phyloP scores from a whole-genome alignment of 495 filamentous ascomycete species.

The Bacidia gigantensis region DNA sequence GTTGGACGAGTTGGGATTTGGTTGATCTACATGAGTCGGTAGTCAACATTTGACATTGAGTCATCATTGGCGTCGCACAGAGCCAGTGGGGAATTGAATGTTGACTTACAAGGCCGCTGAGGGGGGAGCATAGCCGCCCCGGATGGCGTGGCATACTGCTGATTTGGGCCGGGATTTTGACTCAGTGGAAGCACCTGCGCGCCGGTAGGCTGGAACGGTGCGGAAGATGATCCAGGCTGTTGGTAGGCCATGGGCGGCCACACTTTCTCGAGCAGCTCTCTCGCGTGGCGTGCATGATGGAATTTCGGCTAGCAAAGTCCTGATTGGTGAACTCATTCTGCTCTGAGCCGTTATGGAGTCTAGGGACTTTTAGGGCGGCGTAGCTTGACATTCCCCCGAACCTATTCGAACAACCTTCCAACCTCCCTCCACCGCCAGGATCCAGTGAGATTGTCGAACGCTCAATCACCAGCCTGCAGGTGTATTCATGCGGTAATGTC shows the following conservation, averaged over 20 bases:
- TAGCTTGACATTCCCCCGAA: background rate
- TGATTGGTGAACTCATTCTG: background rate
- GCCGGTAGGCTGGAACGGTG: background rate
- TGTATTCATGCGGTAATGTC: background rate
- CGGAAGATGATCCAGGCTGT: background rate
- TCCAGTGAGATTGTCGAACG: no score
- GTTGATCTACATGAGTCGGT: background rate
- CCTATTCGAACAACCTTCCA: background rate
- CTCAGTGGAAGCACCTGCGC: background rate
- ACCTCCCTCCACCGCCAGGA: no score
- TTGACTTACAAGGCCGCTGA: slow-evolving; percentile 4
- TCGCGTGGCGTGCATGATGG: slow-evolving; percentile 8
- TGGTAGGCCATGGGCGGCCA: slow-evolving; percentile 7
- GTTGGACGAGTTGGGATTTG: background rate
- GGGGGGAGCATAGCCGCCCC: slow-evolving; percentile 3
- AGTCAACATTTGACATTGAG: background rate
- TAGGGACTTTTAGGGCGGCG: background rate
- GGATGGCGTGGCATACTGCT: slow-evolving; percentile 1
- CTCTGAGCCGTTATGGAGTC: background rate
- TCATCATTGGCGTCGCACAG: background rate
- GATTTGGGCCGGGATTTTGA: background rate
- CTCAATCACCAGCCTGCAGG: no score
- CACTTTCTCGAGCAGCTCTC: slow-evolving; percentile 3
- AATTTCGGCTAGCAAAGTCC: background rate
- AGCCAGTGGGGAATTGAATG: background rate